phyloP scores from a whole-genome alignment of 2,329 filamentous ascomycete genomes.

The Aspergillus amoenus region DNA sequence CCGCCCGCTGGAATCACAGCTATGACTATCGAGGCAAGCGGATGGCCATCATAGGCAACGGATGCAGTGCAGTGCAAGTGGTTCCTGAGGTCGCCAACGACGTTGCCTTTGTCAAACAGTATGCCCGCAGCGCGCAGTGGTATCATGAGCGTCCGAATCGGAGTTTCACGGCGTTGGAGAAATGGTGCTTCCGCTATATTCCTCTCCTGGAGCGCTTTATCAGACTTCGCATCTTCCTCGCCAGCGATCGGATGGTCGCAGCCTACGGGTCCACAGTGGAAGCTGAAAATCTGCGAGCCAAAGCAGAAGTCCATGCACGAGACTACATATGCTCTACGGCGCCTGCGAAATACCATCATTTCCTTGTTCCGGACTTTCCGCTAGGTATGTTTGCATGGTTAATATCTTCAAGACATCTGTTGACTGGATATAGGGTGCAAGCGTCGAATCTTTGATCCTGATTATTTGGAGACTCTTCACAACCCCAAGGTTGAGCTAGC shows the following conservation, averaged over 20 bases:
- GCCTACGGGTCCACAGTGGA: conserved; percentile 18
- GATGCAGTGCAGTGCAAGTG: conserved; percentile 32
- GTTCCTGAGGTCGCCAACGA: conserved; percentile 25
- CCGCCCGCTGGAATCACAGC: conserved; percentile 28
- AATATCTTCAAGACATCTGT: too few species aligned
- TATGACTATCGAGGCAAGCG: conserved; percentile 25
- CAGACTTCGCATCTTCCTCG: conserved; percentile 21
- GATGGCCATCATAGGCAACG: conserved; percentile 32
- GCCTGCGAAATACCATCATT: conserved; percentile 19
- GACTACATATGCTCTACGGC: conserved; percentile 21
- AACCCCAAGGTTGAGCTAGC: conserved; percentile 13
- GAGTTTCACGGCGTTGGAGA: conserved; percentile 28
- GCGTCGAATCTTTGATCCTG: conserved; percentile 10
- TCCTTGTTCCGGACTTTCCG: conserved; percentile 17
- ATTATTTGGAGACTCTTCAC: conserved; percentile 12
- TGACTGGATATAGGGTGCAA: too few species aligned
- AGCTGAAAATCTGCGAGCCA: conserved; percentile 14
- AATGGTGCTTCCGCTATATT: conserved; percentile 27
- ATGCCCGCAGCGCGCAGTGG: conserved; percentile 30
- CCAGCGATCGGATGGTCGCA: conserved; percentile 17
- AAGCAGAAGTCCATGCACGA: conserved; percentile 13
- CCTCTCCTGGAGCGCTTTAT: conserved; percentile 22
- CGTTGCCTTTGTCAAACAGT: conserved; percentile 26
- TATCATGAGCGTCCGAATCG: conserved; percentile 35
- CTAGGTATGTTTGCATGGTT: too few species aligned